These are phyloP conservation scores for Boletus vermiculosoides DNA, from an alignment of 768 basidiomycete species.

Conservation along the genomic window DNA sequence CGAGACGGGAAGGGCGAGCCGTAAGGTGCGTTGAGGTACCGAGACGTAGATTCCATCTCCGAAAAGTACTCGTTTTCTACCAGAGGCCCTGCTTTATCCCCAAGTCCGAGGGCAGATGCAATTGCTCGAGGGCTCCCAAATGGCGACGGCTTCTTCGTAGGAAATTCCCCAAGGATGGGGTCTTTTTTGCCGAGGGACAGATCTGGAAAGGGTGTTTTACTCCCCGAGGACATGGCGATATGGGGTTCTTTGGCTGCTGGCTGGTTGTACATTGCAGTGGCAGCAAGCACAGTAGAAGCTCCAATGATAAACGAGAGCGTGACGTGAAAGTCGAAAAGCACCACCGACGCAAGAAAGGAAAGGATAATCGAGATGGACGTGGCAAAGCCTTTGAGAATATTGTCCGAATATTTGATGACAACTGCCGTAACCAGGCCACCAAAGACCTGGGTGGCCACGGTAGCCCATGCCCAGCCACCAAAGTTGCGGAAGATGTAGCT, in stretches of 20 bases:
- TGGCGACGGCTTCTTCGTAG: slow-evolving; percentile 44
- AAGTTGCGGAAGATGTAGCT: slow-evolving; percentile 78
- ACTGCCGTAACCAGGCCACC: slow-evolving; percentile 93
- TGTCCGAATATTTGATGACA: slow-evolving; percentile 97
- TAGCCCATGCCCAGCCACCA: slow-evolving; percentile 93
- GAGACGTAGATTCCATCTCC: slow-evolving; percentile 42
- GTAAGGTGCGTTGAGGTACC: slow-evolving; percentile 49
- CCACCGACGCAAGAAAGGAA: slow-evolving; percentile 91
- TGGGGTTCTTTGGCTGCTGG: slow-evolving; percentile 43
- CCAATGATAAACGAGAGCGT: slow-evolving; percentile 87
- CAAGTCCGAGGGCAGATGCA: slow-evolving; percentile 48
- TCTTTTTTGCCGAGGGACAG: slow-evolving; percentile 48
- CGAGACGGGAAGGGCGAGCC: slow-evolving; percentile 51
- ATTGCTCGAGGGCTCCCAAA: slow-evolving; percentile 52
- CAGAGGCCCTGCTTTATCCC: slow-evolving; percentile 27
- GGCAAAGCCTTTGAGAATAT: slow-evolving; percentile 96
- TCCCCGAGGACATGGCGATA: slow-evolving; percentile 33
- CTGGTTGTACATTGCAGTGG: slow-evolving; percentile 96
- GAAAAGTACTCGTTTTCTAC: slow-evolving; percentile 36
- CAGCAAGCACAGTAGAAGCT: slow-evolving; percentile 76
- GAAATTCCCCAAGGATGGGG: slow-evolving; percentile 61
- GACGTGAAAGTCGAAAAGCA: slow-evolving; percentile 86
- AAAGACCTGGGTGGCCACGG: slow-evolving; percentile 84
- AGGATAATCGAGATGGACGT: slow-evolving; percentile 92
- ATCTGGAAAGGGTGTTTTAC: slow-evolving; percentile 39